Evolutionary conservation across 805 yeast species (phyloP), one percentile per base, ranked within the genome.

Genomic region (Yarrowia phangngaensis): DNA sequence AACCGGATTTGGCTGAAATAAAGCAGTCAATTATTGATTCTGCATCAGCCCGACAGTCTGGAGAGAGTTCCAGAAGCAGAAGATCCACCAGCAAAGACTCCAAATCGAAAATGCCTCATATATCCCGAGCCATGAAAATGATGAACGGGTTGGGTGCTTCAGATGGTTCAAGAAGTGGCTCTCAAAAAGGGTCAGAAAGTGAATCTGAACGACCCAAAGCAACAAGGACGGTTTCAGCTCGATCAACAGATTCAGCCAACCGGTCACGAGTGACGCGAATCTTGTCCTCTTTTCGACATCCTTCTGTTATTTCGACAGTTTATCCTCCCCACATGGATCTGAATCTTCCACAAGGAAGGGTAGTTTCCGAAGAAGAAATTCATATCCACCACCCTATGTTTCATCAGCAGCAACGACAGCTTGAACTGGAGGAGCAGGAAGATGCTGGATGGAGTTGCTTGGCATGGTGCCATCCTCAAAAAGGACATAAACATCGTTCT

Each of bases 321-420:
- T 38, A 38, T 9, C 43, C 43, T 15, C n/a, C 31, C 16, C 24
- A 23, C 3, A 38, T 38, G 45, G 45, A 38, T 7, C 23, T 38
- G 26, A 38, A 38, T 13, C 17, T 38, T 1, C 45, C 45, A 9
- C 45, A 38, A 8, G 45, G 45, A 2, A 19, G 45, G 3, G 27
- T 32, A 6, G 17, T 38, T 17, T 38, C 45, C 11, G 13, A 27
- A 12, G 19, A 23, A 4, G 45, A 38, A 13, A 38, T 38, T 28
- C 15, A 19, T 23, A 38, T 38, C 14, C 45, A 27, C 11, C 45
- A 38, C 4, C 45, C 45, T 3, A 16, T 38, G 3, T 38, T 38
- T 8, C 45, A 38, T 13, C 45, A 38, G 26, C 45, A 38, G n/a
- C 45, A 38, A n/a, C 32, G 45, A 0, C 45, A 38, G 24, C 32